A percentile compares a stretch with the other conserved stretches of the same genome.
phyloP scores from a whole-genome alignment of 83 land plant species.

The Thuja plicata region DNA sequence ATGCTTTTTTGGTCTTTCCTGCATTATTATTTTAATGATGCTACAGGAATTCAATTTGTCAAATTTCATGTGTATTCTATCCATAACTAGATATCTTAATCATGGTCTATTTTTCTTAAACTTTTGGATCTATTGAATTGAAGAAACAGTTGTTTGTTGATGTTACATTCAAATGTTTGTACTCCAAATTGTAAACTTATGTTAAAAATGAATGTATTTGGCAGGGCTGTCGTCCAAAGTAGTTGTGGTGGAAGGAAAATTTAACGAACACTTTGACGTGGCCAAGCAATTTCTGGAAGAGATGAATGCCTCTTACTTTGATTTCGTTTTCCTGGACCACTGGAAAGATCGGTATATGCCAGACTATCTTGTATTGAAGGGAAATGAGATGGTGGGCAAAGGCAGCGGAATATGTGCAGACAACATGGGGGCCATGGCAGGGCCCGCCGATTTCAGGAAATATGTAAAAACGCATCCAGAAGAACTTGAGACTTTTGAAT shows the following conservation, averaged over 20 bases:
- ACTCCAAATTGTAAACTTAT: too few relatives aligned
- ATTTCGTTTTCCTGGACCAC: constrained; percentile 12
- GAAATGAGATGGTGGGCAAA: not conserved
- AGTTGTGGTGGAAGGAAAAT: constrained; percentile 4
- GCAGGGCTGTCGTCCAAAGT: constrained; percentile 8
- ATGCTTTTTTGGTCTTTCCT: too few relatives aligned
- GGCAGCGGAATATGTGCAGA: constrained; percentile 9
- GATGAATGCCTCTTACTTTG: not conserved
- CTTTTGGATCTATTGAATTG: too few relatives aligned
- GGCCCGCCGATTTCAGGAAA: not conserved
- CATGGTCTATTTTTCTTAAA: too few relatives aligned
- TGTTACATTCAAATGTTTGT: too few relatives aligned
- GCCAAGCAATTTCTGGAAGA: not conserved
- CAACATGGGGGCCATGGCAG: not conserved
- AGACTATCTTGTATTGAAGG: not conserved
- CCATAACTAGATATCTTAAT: too few relatives aligned
- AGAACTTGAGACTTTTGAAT: not conserved
- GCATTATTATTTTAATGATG: too few relatives aligned
- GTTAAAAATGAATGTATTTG: too few relatives aligned
- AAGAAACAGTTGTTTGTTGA: too few relatives aligned
- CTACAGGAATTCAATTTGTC: too few relatives aligned
- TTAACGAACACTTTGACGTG: not conserved
- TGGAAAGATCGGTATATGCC: constrained; percentile 8
- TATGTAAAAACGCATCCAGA: constrained; percentile 4
- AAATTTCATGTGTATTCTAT: too few relatives aligned